phyloP scores from a whole-genome alignment of 495 filamentous ascomycete species.

The Xylaria cubensis region DNA sequence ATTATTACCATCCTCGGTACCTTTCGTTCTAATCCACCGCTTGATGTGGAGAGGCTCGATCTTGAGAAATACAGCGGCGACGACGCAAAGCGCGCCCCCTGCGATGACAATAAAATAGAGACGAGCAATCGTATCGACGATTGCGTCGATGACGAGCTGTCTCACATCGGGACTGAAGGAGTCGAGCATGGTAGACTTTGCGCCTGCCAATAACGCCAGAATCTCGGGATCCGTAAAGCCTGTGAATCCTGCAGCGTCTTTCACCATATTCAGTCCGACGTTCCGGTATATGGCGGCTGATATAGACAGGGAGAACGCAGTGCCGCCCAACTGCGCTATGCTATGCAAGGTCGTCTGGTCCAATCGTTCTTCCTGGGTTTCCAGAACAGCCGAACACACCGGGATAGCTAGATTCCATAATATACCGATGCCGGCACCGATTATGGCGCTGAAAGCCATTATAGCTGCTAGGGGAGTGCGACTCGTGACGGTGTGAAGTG shows the following conservation, averaged over 20 bases:
- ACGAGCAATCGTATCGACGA: conserved; percentile 52
- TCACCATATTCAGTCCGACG: conserved; percentile 40
- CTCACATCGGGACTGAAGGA: conserved; percentile 30
- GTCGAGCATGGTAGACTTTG: conserved; percentile 40
- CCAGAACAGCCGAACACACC: conserved; percentile 58
- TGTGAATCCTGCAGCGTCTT: conserved; percentile 40
- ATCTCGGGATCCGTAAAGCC: conserved; percentile 39
- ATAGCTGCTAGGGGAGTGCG: conserved; percentile 44
- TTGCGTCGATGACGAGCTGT: conserved; percentile 46
- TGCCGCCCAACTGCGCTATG: conserved; percentile 58
- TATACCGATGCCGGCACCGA: conserved; percentile 56
- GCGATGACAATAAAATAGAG: conserved; percentile 56
- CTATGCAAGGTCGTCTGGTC: conserved; percentile 61
- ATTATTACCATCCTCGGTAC: neutral
- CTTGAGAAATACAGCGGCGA: conserved; percentile 22
- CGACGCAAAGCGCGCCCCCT: conserved; percentile 48
- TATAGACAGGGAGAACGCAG: conserved; percentile 60
- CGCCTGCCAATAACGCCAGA: conserved; percentile 54
- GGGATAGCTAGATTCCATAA: conserved; percentile 57
- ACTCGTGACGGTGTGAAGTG: conserved; percentile 55
- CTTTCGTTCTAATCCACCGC: neutral
- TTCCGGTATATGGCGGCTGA: conserved; percentile 63
- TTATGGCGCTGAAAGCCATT: conserved; percentile 59
- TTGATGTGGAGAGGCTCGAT: conserved; percentile 7
- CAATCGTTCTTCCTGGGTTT: conserved; percentile 44